Evolutionary conservation across 2,329 filamentous ascomycete species (phyloP).

Genomic region (Tolypocladium pustulatum): DNA sequence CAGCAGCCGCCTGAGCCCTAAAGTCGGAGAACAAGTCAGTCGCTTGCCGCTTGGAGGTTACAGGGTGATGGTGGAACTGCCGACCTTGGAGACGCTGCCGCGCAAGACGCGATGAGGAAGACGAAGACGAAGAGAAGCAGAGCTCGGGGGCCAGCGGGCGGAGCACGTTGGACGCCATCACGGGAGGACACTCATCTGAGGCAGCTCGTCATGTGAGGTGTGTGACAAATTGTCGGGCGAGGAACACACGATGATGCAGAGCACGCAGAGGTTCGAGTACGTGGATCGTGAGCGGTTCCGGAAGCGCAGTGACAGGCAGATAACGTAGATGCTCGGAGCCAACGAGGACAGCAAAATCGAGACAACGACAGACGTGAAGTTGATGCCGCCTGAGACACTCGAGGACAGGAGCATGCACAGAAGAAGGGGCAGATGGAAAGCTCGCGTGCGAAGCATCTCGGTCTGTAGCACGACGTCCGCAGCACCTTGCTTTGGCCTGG

Average conservation of each 20-base stretch:
- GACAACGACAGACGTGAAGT: neutral
- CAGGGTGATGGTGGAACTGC: neutral
- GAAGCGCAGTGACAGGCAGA: neutral
- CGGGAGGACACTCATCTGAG: conserved; percentile 18
- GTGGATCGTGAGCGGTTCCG: neutral
- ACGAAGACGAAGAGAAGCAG: conserved; percentile 11
- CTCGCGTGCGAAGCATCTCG: neutral
- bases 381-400: neutral
- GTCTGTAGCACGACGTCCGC: neutral
- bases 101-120: conserved; percentile 14
- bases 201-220: conserved; percentile 2
- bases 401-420: neutral
- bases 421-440: neutral
- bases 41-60: neutral
- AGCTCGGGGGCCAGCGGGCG: conserved; percentile 23
- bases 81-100: conserved; percentile 13
- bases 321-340: neutral
- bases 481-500: neutral
- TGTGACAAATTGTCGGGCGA: neutral
- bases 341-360: neutral
- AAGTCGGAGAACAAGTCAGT: neutral
- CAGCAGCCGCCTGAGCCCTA: conserved; percentile 11
- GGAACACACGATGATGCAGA: neutral
- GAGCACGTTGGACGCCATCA: conserved; percentile 24
- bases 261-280: neutral